Base-by-base conservation (phyloP, 352 stramenopile genomes). In the Phytophthora aleatoria region DNA sequence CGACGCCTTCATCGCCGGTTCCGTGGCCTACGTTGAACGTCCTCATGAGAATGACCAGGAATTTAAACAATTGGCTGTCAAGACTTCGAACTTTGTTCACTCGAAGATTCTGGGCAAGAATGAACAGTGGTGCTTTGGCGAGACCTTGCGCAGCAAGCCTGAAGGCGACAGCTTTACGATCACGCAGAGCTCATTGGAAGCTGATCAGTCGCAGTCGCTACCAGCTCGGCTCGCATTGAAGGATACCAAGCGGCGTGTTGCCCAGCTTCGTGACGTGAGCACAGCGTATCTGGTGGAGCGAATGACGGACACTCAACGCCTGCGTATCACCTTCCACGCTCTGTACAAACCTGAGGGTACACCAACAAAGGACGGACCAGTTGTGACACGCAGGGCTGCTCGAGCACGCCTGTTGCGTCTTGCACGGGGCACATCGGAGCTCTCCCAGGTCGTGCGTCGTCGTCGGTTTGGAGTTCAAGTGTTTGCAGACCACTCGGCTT, bases 271-370 rank as follows among this genome's bases (percentile, higher is more conserved):
- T 0, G 64, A 61, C 16, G 42, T 86, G 20, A 75, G 63, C 4
- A 54, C 69, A 2, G 63, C 59, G 0, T 78, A 77, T 54, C 35
- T 68, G 16, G 69, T 82, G 10, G 69, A 86, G 47, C 49, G 47
- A 6, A 15, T 66, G 24, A 41, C 69, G 8, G 58, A 61, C 1
- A 76, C 24, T 12, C 63, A 67, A 15, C 27, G 44, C 0, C 62
- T 86, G 9, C 69, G 66, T 3, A 61, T 86, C 11, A 57, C 74
- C 13, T 86, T 83, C 49, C 72, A 86, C 28, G 77, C 67, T 6
- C 16, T 57, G 3, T 60, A 72, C 51, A 58, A 61, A 2, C 27
- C 53, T 11, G 27, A 56, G 3, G 20, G 10, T 1, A 28, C 27
- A 13, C 2, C n/a, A 6, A 13, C 11, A 5, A 5, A 5, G 5